These are phyloP conservation scores for Omphalotus guepiniiformis DNA, from an alignment of 768 basidiomycete genomes.

Conservation along the genomic window DNA sequence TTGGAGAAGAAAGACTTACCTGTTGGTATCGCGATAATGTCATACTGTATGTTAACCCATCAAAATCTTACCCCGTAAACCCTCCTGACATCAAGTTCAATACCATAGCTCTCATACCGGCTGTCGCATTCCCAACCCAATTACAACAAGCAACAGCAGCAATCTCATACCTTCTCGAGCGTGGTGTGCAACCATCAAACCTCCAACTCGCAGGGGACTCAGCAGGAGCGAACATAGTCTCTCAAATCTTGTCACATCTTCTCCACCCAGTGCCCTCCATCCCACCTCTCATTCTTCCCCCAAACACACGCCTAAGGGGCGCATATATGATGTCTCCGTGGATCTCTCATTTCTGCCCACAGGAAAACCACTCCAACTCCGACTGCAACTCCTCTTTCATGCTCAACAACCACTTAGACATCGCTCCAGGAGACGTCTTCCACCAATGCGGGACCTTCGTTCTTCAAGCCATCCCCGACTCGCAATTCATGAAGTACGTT, in stretches of 20 bases:
- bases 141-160: conserved; percentile 14
- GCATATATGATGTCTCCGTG: conserved; percentile 32
- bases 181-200: conserved; percentile 13
- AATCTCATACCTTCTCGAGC: conserved; percentile 13
- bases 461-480: no score
- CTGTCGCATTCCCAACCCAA: conserved; percentile 14
- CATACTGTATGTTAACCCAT: conserved; percentile 6
- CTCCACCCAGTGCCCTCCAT: conserved; percentile 15
- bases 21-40: conserved; percentile 8
- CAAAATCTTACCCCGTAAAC: not conserved
- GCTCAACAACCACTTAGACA: conserved; percentile 22
- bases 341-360: conserved; percentile 14
- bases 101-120: conserved; percentile 12
- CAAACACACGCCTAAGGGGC: conserved; percentile 21
- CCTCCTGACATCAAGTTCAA: not conserved
- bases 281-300: conserved; percentile 15
- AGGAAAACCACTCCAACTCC: conserved; percentile 17
- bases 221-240: conserved; percentile 16
- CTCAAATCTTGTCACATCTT: conserved; percentile 16
- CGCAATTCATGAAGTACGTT: conserved; percentile 18
- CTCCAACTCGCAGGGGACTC: conserved; percentile 17
- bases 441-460: no score
- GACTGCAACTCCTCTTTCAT: not conserved
- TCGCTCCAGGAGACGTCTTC: conserved; percentile 18
- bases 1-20: conserved; percentile 3